These are phyloP conservation scores for Hypoxylon intermedium DNA, from an alignment of 495 filamentous ascomycete species.

Conservation along the genomic window DNA sequence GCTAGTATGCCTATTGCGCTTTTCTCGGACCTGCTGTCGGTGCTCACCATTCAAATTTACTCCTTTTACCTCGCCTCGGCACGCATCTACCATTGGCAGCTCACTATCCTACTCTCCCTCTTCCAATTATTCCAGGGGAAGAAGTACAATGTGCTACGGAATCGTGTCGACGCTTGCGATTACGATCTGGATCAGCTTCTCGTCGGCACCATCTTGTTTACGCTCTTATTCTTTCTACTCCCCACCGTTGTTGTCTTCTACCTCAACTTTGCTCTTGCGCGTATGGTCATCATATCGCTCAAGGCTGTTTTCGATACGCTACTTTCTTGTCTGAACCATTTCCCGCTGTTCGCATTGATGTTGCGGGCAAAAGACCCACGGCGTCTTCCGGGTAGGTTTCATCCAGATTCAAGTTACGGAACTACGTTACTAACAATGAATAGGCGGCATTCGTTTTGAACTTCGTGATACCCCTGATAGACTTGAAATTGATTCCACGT, in stretches of 20 bases:
- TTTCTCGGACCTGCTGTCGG: slow-evolving; percentile 91
- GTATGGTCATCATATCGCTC: slow-evolving; percentile 91
- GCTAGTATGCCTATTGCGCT: slow-evolving; percentile 97
- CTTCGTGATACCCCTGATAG: slow-evolving; percentile 74
- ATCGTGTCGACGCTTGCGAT: slow-evolving; percentile 97
- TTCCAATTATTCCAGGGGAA: slow-evolving; percentile 98
- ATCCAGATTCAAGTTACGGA: neutral
- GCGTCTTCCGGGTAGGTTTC: slow-evolving; percentile 76
- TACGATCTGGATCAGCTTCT: slow-evolving; percentile 98
- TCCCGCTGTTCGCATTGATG: slow-evolving; percentile 97
- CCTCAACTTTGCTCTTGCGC: slow-evolving; percentile 89
- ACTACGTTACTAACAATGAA: slow-evolving; percentile 12
- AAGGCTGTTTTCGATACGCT: slow-evolving; percentile 90
- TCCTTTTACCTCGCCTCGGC: slow-evolving; percentile 97
- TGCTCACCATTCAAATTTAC: slow-evolving; percentile 94
- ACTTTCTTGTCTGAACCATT: slow-evolving; percentile 95
- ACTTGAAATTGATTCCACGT: slow-evolving; percentile 45
- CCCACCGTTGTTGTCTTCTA: slow-evolving; percentile 97
- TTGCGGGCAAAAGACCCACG: slow-evolving; percentile 90
- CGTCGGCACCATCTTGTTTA: slow-evolving; percentile 95
- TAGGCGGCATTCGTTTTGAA: slow-evolving; percentile 89
- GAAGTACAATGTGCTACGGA: slow-evolving; percentile 95
- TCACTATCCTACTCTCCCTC: slow-evolving; percentile 92
- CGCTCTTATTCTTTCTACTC: slow-evolving; percentile 90
- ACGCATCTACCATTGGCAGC: slow-evolving; percentile 97